Percentiles rank a stretch among this genome's conserved stretches.
phyloP scores from a whole-genome alignment of 495 filamentous ascomycete genomes.

The Neurospora tetraspora region DNA sequence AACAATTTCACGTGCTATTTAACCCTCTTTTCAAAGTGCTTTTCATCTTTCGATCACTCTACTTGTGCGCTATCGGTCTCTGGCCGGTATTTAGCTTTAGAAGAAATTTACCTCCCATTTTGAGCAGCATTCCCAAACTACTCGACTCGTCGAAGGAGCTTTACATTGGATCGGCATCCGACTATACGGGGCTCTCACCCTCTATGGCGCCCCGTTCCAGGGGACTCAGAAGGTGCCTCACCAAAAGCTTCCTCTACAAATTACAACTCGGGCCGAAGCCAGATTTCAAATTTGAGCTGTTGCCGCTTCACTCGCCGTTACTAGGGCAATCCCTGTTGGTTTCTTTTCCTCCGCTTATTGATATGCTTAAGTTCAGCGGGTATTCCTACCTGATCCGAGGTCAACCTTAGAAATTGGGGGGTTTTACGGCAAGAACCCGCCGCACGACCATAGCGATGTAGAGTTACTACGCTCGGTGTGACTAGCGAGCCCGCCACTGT shows the following conservation, averaged over 20 bases:
- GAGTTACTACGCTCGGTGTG: too few species aligned
- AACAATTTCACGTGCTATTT: slow-evolving; percentile 71
- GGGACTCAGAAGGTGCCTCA: too few species aligned
- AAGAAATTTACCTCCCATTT: neutral
- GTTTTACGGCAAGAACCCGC: too few species aligned
- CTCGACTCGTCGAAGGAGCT: neutral
- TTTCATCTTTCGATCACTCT: slow-evolving; percentile 66
- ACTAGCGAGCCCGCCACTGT: too few species aligned
- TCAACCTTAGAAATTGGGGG: too few species aligned
- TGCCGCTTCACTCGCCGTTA: neutral
- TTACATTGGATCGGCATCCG: slow-evolving; percentile 16
- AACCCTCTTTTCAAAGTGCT: slow-evolving; percentile 65
- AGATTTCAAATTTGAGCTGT: too few species aligned
- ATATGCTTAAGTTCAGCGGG: neutral
- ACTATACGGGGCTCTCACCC: slow-evolving; percentile 52
- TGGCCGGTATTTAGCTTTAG: slow-evolving; percentile 60
- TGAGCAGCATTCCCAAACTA: neutral
- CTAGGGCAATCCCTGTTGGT: neutral
- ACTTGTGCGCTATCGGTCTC: slow-evolving; percentile 68
- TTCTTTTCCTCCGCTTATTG: neutral
- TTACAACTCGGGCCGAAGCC: too few species aligned
- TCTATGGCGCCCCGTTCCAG: slow-evolving; percentile 46
- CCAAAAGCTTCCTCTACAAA: too few species aligned
- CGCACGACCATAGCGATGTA: too few species aligned
- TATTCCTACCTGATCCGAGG: neutral